These are phyloP conservation scores for Letharia columbiana DNA, from an alignment of 495 filamentous ascomycete species.

Conservation along the genomic window DNA sequence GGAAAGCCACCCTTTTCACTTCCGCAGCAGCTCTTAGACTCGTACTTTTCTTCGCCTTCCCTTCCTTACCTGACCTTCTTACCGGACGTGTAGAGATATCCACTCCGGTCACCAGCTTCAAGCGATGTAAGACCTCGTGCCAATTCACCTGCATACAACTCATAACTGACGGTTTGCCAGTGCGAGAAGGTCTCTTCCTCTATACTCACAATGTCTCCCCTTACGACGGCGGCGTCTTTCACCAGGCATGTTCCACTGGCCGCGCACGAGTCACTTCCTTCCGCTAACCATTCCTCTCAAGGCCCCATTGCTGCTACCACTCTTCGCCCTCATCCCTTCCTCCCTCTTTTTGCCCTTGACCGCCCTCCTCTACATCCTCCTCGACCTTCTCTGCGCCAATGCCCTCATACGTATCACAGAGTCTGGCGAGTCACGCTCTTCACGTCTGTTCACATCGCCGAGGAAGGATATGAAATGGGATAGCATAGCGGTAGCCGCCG, in stretches of 20 bases:
- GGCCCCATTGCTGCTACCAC: slow-evolving; percentile 82
- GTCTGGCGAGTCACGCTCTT: slow-evolving; percentile 64
- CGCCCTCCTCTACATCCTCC: slow-evolving; percentile 66
- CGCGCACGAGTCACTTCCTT: not conserved
- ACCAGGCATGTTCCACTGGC: slow-evolving; percentile 52
- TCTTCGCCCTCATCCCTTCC: slow-evolving; percentile 80
- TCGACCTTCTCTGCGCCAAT: slow-evolving; percentile 76
- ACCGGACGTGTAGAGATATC: slow-evolving; percentile 92
- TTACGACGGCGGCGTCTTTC: slow-evolving; percentile 95
- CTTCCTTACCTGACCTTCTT: slow-evolving; percentile 74
- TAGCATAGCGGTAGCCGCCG: slow-evolving; percentile 66
- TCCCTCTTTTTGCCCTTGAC: slow-evolving; percentile 60
- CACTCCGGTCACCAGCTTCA: slow-evolving; percentile 95
- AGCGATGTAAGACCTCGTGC: slow-evolving; percentile 60
- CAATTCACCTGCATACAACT: not conserved
- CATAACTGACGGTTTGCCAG: slow-evolving; percentile 34
- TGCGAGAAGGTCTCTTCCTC: slow-evolving; percentile 92
- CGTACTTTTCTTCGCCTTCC: slow-evolving; percentile 70
- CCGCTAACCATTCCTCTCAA: slow-evolving; percentile 27
- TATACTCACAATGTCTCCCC: slow-evolving; percentile 95
- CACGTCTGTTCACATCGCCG: slow-evolving; percentile 65
- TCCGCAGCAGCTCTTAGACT: slow-evolving; percentile 73
- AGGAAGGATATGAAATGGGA: slow-evolving; percentile 72
- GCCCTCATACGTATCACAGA: slow-evolving; percentile 78
- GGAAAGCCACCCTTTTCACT: slow-evolving; percentile 65